A percentile compares a stretch with the other conserved stretches of the same genome.
Conservation (phyloP, 495 filamentous ascomycete species). For the Diplogelasinospora grovesii region DNA sequence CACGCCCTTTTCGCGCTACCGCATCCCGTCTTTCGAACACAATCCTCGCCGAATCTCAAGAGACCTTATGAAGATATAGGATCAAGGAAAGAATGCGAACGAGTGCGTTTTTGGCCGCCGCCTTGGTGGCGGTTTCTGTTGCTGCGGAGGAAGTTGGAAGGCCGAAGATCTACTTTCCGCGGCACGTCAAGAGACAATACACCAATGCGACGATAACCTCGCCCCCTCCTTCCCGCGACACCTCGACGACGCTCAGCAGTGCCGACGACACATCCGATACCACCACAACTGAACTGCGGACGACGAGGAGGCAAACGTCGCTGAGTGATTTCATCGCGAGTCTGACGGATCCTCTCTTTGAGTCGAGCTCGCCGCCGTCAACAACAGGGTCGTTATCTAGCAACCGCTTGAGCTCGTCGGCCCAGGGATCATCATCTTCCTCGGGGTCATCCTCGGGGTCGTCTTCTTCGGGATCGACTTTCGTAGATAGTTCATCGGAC, state of each 20-base stretch:
- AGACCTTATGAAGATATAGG: conserved; percentile 14
- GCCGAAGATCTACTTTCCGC: conserved; percentile 54
- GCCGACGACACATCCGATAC: conserved; percentile 4
- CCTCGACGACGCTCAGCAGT: conserved; percentile 9
- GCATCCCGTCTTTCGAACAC: background rate
- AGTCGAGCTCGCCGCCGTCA: background rate
- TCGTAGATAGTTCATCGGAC: no score
- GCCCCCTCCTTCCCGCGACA: conserved; percentile 8
- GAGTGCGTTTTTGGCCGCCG: conserved; percentile 43
- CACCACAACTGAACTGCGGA: conserved; percentile 5
- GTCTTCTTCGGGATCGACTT: no score
- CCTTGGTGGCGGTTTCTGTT: conserved; percentile 44
- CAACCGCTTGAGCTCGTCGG: no score
- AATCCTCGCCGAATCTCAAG: conserved; percentile 2
- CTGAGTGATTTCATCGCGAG: conserved; percentile 23
- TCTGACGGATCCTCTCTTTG: conserved; percentile 8
- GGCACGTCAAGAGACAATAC: conserved; percentile 51
- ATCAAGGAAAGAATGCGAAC: conserved; percentile 39
- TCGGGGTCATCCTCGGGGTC: no score
- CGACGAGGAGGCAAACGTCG: conserved; percentile 24
- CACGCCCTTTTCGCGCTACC: conserved; percentile 1
- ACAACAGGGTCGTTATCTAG: no score
- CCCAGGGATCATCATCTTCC: no score
- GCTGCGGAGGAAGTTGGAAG: conserved; percentile 35
- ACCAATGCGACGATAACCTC: conserved; percentile 43